phyloP scores from a whole-genome alignment of 176 grass and related monocot species.

The Olyra latifolia region DNA sequence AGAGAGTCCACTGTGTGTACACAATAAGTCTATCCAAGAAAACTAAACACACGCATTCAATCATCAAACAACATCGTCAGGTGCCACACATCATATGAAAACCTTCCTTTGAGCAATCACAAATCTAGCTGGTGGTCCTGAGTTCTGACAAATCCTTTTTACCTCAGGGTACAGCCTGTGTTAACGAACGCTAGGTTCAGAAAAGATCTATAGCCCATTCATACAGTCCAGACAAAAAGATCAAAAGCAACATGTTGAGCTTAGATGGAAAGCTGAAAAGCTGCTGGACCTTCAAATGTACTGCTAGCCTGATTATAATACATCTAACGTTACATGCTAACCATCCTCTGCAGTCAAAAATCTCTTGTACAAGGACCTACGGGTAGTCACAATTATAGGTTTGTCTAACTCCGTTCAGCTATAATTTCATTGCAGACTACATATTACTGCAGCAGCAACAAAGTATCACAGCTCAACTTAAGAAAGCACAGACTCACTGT shows the following conservation, averaged over 20 bases:
- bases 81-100: background rate
- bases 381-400: background rate
- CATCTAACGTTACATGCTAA: background rate
- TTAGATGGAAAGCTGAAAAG: background rate
- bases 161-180: background rate
- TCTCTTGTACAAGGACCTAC: background rate
- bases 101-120: background rate
- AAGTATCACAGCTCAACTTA: conserved; percentile 2
- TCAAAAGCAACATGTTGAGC: background rate
- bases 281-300: background rate
- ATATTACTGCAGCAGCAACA: background rate
- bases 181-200: background rate
- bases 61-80: background rate
- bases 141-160: background rate
- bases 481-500: background rate
- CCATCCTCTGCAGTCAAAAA: background rate
- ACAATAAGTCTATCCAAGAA: background rate
- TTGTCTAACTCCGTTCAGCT: background rate
- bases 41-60: background rate
- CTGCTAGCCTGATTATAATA: background rate
- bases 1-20: background rate
- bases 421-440: background rate
- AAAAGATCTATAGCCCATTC: background rate
- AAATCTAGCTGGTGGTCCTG: background rate
- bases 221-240: background rate